Evolutionary conservation across 2,329 filamentous ascomycete genomes (phyloP), one percentile per base, ranked within the genome.

Genomic region (Pseudogymnoascus sp.): DNA sequence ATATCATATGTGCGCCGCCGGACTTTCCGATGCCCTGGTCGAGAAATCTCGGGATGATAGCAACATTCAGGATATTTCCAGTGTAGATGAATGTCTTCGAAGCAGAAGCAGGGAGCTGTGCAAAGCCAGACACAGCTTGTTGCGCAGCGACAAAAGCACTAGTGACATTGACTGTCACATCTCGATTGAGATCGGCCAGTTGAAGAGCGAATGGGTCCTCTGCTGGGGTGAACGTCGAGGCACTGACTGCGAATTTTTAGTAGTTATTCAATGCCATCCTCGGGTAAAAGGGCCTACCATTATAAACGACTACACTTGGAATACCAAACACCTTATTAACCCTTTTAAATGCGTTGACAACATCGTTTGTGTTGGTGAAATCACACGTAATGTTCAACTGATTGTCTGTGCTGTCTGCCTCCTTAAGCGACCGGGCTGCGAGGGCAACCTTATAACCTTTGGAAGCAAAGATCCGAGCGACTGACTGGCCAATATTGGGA

Each of bases 221-320:
- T 6, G 67, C 22, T 6, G 66, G 61, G 37, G 59, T 67, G 50
- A 63, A 59, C 2, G 63, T 67, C 6, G 57, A 60, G n/a, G 64
- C 64, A 39, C 60, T 64, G 59, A 65, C 71, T 72, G 22, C 22
- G 2, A 39, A 18, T 12, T 7, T 12, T 20, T 5, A 57, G 14
- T n/a, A 12, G 25, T 39, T 18, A 30, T 12, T 28, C 25, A 43
- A 60, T 22, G 58, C 11, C 54, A 59, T 22, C 9, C 8, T 22
- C 11, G 6, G 18, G 38, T 12, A 41, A 2, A 9, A 61, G 61
- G 7, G 60, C 65, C 36, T 66, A 73, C 70, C 67, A 63, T 78
- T 79, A 62, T 78, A 78, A 2, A 79, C 69, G 4, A 79, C 73
- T 2, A 80, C 77, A 60, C 72, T 74, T 6, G 77, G 77, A n/a